Evolutionary conservation across 73 alveolate species (phyloP).

Genomic region (Tetrahymena malaccensis): DNA sequence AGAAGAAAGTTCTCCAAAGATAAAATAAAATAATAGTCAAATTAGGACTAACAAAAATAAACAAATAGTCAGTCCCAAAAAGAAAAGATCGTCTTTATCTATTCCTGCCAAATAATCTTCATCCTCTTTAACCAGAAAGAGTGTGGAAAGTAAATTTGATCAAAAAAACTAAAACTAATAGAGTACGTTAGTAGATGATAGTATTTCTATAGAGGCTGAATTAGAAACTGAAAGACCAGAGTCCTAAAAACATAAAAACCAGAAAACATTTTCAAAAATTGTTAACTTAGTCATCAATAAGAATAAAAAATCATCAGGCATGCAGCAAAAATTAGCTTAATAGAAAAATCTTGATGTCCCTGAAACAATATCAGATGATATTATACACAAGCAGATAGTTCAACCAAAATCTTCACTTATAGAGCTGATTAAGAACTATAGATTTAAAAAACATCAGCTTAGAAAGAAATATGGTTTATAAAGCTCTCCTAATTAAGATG

Average conservation of each 20-base stretch:
- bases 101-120: not conserved
- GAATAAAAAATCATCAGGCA: not conserved
- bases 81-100: not conserved
- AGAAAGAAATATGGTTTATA: not conserved
- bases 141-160: not conserved
- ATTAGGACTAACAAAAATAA: not conserved
- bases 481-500: not conserved
- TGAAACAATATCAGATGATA: not conserved
- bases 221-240: not conserved
- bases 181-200: not conserved
- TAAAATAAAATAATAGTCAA: no score
- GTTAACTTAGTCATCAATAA: not conserved
- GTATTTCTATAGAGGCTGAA: not conserved
- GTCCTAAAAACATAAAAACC: no score
- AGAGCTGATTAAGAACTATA: not conserved
- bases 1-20: not conserved
- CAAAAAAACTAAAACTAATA: no score
- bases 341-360: not conserved
- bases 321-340: not conserved
- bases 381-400: not conserved
- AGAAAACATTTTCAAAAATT: not conserved
- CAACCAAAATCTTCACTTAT: not conserved
- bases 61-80: not conserved
- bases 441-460: not conserved
- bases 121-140: not conserved